Evolutionary conservation across 2,329 filamentous ascomycete genomes (phyloP), one percentile per base, ranked within the genome.

Genomic region (Fusarium goolgardi): DNA sequence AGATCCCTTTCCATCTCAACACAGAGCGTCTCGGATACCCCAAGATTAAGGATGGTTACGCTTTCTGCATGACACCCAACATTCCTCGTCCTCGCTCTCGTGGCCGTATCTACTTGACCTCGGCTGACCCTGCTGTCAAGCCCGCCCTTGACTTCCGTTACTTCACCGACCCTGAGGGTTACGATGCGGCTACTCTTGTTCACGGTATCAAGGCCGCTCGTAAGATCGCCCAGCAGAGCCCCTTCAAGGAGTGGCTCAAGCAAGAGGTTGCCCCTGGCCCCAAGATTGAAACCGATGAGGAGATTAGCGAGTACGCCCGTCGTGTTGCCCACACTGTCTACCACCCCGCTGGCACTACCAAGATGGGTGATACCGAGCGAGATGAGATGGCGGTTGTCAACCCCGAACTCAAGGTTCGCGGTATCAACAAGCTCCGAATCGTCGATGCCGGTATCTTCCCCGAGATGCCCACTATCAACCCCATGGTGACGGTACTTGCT

Each of bases 11-110:
- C 81, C 92, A 90, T 66, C 88, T 94, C 71, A 97, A 97, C 85
- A 97, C 93, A 2, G 82, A 86, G 56, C 89, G 92, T 40, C 85
- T 97, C 13, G 93, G 93, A 70, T 97, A 89, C 75, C 84, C 83
- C 41, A 77, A 79, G 60, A 75, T 85, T 64, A 73, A 86, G 64
- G 88, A 94, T 70, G 91, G 90, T 63, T 91, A 94, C 74, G 93
- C 92, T 53, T 96, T 96, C 84, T 96, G 93, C 86, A 96, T 96
- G 90, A 96, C 93, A 18, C 93, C 93, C 74, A 96, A 96, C 82
- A 96, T 96, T 74, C 92, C 92, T 34, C 91, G 93, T 25, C 91
- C 93, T 29, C 89, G 91, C 55, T 94, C 91, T 46, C 88, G 90
- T 55, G 93, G 93, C 61, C 87, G 89, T 68, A 83, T 95, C 74